A percentile compares a stretch with the other conserved stretches of the same genome.
phyloP scores from a whole-genome alignment of 768 basidiomycete genomes.

The Amanita brunnescens region DNA sequence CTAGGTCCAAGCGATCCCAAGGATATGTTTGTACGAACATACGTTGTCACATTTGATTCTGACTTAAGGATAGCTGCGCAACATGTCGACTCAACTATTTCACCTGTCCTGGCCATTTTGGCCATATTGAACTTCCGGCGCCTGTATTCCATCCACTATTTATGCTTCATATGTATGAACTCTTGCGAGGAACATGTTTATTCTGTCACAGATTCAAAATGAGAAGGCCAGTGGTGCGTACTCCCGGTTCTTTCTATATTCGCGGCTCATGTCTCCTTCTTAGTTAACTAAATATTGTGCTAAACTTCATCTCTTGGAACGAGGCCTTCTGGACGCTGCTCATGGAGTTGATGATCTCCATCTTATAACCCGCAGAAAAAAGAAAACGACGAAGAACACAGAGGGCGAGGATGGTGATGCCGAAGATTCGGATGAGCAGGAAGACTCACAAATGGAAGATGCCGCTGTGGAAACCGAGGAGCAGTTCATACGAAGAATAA shows the following conservation, averaged over 20 bases:
- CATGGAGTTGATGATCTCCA: slow-evolving; percentile 65
- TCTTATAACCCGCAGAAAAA: slow-evolving; percentile 25
- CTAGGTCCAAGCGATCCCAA: slow-evolving; percentile 84
- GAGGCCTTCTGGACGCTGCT: slow-evolving; percentile 79
- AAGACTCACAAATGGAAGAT: slow-evolving; percentile 29
- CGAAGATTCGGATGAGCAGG: slow-evolving; percentile 28
- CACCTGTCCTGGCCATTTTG: slow-evolving; percentile 96
- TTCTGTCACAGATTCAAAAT: slow-evolving; percentile 93
- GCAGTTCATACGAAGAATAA: slow-evolving; percentile 54
- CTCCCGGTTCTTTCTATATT: neutral
- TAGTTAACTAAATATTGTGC: slow-evolving; percentile 80
- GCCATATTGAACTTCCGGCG: slow-evolving; percentile 92
- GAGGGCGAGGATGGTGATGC: slow-evolving; percentile 31
- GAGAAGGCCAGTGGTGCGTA: slow-evolving; percentile 55
- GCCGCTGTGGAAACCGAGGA: slow-evolving; percentile 47
- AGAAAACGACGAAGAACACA: slow-evolving; percentile 20
- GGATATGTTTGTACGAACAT: slow-evolving; percentile 66
- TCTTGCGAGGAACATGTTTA: slow-evolving; percentile 82
- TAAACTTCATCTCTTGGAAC: slow-evolving; percentile 81
- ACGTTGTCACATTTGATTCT: slow-evolving; percentile 10
- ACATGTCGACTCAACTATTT: slow-evolving; percentile 92
- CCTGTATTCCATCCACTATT: slow-evolving; percentile 97
- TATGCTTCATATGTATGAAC: slow-evolving; percentile 81
- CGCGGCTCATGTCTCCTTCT: slow-evolving; percentile 2
- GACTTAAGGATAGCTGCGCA: slow-evolving; percentile 54